These are phyloP conservation scores for Sarocladium brachiariae DNA, from an alignment of 2,329 filamentous ascomycete species.

Conservation along the genomic window DNA sequence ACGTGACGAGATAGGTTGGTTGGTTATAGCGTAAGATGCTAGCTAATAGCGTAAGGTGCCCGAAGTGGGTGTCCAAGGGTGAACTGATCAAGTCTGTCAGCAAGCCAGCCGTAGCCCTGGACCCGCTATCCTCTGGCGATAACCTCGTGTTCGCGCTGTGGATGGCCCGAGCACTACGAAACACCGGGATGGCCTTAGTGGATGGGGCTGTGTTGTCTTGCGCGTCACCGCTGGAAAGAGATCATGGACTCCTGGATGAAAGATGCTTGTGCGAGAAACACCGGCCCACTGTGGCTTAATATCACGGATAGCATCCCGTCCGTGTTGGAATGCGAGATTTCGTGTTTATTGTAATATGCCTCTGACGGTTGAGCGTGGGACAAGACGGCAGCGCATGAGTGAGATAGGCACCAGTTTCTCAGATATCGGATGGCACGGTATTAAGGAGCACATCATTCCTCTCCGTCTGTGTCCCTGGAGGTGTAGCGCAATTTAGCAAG, in stretches of 20 bases:
- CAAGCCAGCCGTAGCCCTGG: too few relatives aligned
- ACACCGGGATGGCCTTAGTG: not conserved
- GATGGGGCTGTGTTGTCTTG: conserved; percentile 6
- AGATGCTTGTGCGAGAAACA: not conserved
- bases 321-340: conserved; percentile 1
- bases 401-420: not conserved
- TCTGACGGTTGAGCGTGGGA: too few relatives aligned
- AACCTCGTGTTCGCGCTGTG: conserved; percentile 2
- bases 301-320: not conserved
- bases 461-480: not conserved
- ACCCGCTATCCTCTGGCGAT: not conserved
- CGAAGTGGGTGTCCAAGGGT: too few relatives aligned
- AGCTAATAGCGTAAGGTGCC: too few relatives aligned
- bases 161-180: not conserved
- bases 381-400: not conserved
- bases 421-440: conserved; percentile 1
- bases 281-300: conserved; percentile 3
- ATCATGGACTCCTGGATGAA: not conserved
- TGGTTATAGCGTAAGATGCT: too few relatives aligned
- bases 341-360: not conserved
- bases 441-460: not conserved
- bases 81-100: not conserved
- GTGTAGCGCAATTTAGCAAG: not conserved
- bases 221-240: not conserved
- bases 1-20: not conserved